These are phyloP conservation scores for Calonectria henricotiae DNA, from an alignment of 2,329 filamentous ascomycete species.

Conservation along the genomic window DNA sequence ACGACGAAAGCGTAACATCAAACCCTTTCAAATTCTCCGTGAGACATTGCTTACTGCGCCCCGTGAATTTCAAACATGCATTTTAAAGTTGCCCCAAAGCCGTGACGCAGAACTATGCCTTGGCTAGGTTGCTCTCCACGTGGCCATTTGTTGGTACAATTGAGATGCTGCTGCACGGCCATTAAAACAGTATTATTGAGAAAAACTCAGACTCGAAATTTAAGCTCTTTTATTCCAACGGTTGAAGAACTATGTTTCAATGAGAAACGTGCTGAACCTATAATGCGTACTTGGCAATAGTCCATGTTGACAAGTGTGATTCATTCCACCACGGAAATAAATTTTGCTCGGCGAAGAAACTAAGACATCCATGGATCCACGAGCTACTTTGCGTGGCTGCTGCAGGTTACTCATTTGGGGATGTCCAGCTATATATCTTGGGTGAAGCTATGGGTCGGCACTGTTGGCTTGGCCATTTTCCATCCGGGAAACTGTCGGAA, in stretches of 20 bases:
- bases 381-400: background rate
- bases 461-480: background rate
- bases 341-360: background rate
- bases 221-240: no score
- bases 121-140: background rate
- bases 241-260: background rate
- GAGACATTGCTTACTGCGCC: background rate
- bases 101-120: conserved; percentile 1
- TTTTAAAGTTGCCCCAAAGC: background rate
- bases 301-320: background rate
- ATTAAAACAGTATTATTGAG: conserved; percentile 1
- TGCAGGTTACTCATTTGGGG: background rate
- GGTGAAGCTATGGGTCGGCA: background rate
- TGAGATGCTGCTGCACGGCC: background rate
- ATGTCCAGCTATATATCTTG: background rate
- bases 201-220: background rate
- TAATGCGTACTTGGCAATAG: background rate
- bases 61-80: background rate
- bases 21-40: background rate
- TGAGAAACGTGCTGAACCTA: background rate
- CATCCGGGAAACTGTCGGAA: conserved; percentile 1
- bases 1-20: background rate
- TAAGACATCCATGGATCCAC: background rate
- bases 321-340: background rate
- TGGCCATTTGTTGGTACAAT: conserved; percentile 5